These are phyloP conservation scores for Manihot esculenta DNA, from an alignment of 441 rosid species.

Conservation along the genomic window DNA sequence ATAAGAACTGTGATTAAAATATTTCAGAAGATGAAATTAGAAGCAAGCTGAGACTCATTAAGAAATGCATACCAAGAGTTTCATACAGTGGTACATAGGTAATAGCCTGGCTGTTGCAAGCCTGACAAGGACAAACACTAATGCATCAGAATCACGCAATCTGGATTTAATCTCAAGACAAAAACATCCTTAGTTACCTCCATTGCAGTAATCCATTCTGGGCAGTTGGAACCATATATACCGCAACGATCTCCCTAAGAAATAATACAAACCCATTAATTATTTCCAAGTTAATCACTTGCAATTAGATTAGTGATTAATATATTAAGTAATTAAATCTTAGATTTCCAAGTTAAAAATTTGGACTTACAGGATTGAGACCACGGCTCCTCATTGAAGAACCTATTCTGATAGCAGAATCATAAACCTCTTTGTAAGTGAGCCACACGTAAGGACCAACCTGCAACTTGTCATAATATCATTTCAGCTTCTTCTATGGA, in stretches of 20 bases:
- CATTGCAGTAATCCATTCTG: conserved; percentile 82
- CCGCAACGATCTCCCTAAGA: conserved; percentile 80
- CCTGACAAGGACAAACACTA: conserved; percentile 45
- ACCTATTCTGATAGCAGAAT: conserved; percentile 58
- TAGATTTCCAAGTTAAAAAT: neutral
- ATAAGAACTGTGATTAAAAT: neutral
- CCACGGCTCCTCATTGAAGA: conserved; percentile 69
- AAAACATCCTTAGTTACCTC: conserved; percentile 44
- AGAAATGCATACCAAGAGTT: conserved; percentile 58
- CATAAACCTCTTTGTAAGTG: conserved; percentile 71
- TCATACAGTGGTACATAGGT: conserved; percentile 86
- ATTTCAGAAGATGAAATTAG: too few species aligned
- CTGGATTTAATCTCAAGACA: neutral
- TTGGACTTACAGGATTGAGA: conserved; percentile 58
- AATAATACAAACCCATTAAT: neutral
- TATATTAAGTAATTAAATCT: neutral
- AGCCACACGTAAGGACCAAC: conserved; percentile 79
- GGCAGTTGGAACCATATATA: conserved; percentile 76
- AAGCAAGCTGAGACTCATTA: neutral
- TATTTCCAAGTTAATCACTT: neutral
- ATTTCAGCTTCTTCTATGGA: neutral
- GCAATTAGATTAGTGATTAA: too few species aligned
- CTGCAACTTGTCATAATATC: conserved; percentile 29
- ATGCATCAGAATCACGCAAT: neutral
- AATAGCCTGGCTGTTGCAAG: conserved; percentile 73